Evolutionary conservation across 2,329 filamentous ascomycete species (phyloP).

Genomic region (Aureobasidium sp.): DNA sequence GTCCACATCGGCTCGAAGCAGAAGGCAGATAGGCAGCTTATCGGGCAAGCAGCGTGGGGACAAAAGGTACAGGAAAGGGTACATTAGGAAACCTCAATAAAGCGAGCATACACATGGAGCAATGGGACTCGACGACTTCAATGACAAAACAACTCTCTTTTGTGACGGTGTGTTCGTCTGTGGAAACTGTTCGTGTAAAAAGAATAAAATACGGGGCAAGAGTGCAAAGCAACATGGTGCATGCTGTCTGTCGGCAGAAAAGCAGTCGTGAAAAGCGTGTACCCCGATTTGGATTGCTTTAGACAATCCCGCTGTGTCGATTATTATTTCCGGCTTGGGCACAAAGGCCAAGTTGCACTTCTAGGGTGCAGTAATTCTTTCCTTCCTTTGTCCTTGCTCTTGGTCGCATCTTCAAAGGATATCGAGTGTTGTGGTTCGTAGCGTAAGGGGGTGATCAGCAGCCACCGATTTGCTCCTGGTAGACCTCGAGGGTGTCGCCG

Average conservation of each 20-base stretch:
- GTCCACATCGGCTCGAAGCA: neutral
- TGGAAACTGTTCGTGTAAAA: neutral
- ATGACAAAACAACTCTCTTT: neutral
- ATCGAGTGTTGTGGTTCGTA: neutral
- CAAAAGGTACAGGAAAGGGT: neutral
- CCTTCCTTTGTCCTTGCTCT: neutral
- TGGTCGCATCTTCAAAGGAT: neutral
- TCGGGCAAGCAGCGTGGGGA: neutral
- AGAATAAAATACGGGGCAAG: neutral
- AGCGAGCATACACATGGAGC: neutral
- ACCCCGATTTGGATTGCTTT: neutral
- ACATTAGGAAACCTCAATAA: neutral
- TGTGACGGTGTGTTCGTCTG: neutral
- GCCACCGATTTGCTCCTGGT: slow-evolving; percentile 96
- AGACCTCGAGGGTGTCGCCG: slow-evolving; percentile 91
- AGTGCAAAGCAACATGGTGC: neutral
- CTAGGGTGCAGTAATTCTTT: neutral
- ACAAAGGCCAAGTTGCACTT: neutral
- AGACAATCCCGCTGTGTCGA: neutral
- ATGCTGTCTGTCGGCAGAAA: neutral
- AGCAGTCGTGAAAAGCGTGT: neutral
- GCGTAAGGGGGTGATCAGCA: slow-evolving; percentile 15
- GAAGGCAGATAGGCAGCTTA: neutral
- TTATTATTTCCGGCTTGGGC: neutral
- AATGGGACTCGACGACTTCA: neutral